Evolutionary conservation across 306 rosid genomes (phyloP).

Genomic region (Pachyrhizus erosus): DNA sequence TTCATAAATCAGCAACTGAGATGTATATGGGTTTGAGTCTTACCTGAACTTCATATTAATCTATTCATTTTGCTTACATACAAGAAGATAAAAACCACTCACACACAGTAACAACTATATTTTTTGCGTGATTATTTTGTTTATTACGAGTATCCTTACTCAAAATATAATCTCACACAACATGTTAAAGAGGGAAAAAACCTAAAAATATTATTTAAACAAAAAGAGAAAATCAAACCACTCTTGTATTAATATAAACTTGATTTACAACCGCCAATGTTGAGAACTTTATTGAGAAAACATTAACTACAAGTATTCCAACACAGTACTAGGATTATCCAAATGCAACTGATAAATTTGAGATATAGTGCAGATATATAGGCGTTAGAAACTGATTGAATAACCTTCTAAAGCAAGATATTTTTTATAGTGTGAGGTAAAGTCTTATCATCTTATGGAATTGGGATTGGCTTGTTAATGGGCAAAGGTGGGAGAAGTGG

Average conservation of each 20-base stretch:
- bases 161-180: not conserved
- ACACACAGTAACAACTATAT: no score
- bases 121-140: not conserved
- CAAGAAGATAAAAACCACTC: no score
- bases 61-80: no score
- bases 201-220: not conserved
- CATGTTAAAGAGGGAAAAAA: not conserved
- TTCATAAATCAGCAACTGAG: no score
- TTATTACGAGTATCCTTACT: not conserved
- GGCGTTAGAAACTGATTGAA: not conserved
- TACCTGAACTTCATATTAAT: no score
- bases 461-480: slow-evolving; percentile 33
- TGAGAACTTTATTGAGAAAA: not conserved
- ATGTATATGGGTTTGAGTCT: no score
- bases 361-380: not conserved
- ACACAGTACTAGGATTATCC: not conserved
- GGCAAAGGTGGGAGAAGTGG: slow-evolving; percentile 22
- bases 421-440: not conserved
- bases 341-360: not conserved
- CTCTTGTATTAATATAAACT: not conserved
- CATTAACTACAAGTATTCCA: not conserved
- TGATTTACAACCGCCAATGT: not conserved
- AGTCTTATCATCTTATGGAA: not conserved
- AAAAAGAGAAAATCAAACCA: not conserved
- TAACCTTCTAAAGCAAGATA: not conserved